These are phyloP conservation scores for Phytophthora pluvialis DNA, from an alignment of 352 stramenopile species.

Conservation along the genomic window DNA sequence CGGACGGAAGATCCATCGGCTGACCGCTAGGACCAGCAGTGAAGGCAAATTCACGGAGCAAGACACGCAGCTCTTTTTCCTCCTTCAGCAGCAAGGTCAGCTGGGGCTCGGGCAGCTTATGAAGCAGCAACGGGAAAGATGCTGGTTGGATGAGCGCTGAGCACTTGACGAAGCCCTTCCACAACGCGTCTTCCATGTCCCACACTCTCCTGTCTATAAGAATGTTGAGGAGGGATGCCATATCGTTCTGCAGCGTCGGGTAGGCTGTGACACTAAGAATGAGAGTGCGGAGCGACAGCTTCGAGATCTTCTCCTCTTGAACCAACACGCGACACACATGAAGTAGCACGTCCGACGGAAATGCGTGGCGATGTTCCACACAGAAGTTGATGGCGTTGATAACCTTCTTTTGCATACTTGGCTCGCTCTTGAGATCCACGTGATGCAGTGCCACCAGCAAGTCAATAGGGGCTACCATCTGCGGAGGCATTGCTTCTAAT, in stretches of 20 bases:
- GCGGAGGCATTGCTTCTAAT: constrained; percentile 75
- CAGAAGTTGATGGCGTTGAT: constrained; percentile 84
- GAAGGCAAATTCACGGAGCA: constrained; percentile 55
- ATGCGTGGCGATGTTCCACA: constrained; percentile 79
- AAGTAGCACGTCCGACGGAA: constrained; percentile 76
- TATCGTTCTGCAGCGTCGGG: constrained; percentile 66
- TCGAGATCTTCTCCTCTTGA: constrained; percentile 62
- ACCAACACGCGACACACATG: constrained; percentile 74
- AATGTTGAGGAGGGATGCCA: constrained; percentile 60
- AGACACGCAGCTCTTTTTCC: constrained; percentile 57
- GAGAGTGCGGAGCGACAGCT: constrained; percentile 76
- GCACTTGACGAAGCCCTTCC: constrained; percentile 86
- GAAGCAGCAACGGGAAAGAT: constrained; percentile 71
- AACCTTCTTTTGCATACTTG: constrained; percentile 77
- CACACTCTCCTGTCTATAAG: constrained; percentile 65
- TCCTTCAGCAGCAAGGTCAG: constrained; percentile 60
- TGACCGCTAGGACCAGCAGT: constrained; percentile 38
- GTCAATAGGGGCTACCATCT: constrained; percentile 67
- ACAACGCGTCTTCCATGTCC: constrained; percentile 78
- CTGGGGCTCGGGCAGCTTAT: constrained; percentile 57
- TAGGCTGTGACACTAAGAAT: constrained; percentile 83
- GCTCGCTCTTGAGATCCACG: constrained; percentile 72
- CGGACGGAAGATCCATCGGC: constrained; percentile 40
- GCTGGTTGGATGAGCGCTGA: constrained; percentile 74
- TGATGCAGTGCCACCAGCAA: constrained; percentile 81